Percentiles rank a stretch among this genome's conserved stretches.
These are phyloP conservation scores for Chlamydomonas sp. DNA, from an alignment of 139 green algal genomes.

Conservation along the genomic window DNA sequence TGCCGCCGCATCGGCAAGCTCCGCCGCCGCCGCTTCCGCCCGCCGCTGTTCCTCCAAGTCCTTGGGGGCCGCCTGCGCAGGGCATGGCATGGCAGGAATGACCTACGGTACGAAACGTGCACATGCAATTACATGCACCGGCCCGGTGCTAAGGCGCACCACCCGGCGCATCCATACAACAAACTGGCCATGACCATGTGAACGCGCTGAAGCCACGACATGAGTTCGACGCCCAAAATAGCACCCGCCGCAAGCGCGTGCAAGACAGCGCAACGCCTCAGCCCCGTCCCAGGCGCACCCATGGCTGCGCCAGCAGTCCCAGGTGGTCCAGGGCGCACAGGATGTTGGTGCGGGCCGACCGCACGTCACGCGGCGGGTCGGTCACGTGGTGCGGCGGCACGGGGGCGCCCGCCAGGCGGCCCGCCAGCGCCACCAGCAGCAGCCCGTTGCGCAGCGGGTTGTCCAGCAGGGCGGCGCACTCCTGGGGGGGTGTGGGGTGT, in stretches of 20 bases:
- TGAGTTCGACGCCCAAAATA: too few species aligned
- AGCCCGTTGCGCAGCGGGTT: slow-evolving; percentile 42
- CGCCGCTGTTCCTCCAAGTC: not conserved
- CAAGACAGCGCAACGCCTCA: too few species aligned
- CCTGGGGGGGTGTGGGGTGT: not conserved
- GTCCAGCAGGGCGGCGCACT: slow-evolving; percentile 38
- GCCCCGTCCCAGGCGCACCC: not conserved
- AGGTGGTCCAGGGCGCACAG: slow-evolving; percentile 47
- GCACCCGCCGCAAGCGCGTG: too few species aligned
- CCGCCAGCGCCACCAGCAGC: slow-evolving; percentile 8
- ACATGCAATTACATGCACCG: too few species aligned
- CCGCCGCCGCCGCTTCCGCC: not conserved
- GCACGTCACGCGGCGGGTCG: slow-evolving; percentile 17
- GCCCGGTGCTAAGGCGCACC: not conserved
- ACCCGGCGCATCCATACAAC: not conserved
- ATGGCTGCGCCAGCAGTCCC: slow-evolving; percentile 34
- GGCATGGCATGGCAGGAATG: too few species aligned
- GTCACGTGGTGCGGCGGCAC: not conserved
- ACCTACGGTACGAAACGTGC: too few species aligned
- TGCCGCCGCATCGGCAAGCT: not conserved
- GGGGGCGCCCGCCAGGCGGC: not conserved
- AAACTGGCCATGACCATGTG: not conserved
- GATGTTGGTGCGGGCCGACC: slow-evolving; percentile 40
- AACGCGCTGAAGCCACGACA: too few species aligned
- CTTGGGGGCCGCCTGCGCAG: not conserved